Base-by-base conservation (phyloP, 2,329 filamentous ascomycete genomes). In the Xylaria sp. region DNA sequence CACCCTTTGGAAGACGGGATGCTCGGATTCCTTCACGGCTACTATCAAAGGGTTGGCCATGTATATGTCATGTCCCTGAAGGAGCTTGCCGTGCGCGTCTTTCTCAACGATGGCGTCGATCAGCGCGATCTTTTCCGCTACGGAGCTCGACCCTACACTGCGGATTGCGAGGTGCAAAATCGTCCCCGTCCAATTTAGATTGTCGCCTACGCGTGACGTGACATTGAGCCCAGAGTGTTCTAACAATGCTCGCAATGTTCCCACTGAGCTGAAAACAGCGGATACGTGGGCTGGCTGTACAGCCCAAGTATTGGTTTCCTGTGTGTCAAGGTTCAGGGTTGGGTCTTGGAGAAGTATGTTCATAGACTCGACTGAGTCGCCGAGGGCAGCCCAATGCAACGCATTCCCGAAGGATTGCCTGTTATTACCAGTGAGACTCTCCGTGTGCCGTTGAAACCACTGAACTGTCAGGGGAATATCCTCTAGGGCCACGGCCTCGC, bases 361-460 rank as follows among this genome's bases (percentile, higher is more conserved):
- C 13, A 58, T 52, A 27, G 55, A 44, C 13, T 21, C 38, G 21
- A 51, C 38, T n/a, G 55, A 51, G 25, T 58, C 38, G n/a, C 47
- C 37, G 8, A 58, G 40, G 29, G 55, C 55, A 6, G 55, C 55
- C 55, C 55, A 58, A 13, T 58, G 55, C 8, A 58, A 38, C 5
- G 55, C 37, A 38, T 58, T 52, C 11, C 55, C 55, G 25, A 58
- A 58, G 7, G 55, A 58, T 46, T 58, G 55, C 31, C 47, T 58
- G 31, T 53, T 21, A 38, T 5, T 23, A 6, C 41, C 47, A 5
- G 15, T 23, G 11, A 53, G 5, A 5, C 38, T 27, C 19, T 38
- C 11, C 3, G 56, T 40, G 21, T 58, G 40, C 7, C 33, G 29
- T 19, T 40, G 53, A 17, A 58, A 53, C 48, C 40, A 53, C 5